phyloP scores from a whole-genome alignment of 192 early-diverging fungal species.

The Linnemannia hyalina region DNA sequence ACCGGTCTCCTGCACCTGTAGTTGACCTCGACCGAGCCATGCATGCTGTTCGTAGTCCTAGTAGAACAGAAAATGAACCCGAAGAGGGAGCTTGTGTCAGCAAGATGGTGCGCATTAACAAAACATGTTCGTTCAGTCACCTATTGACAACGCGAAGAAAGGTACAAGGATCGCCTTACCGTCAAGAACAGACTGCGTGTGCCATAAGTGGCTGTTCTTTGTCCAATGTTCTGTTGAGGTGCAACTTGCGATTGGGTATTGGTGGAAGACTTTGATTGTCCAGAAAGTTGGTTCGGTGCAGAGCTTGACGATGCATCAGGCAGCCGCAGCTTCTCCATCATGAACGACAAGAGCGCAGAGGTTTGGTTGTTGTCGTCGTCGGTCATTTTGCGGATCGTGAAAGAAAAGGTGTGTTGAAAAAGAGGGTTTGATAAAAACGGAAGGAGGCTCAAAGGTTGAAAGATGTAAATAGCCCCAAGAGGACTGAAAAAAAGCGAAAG shows the following conservation, averaged over 20 bases:
- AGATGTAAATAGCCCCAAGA: background rate
- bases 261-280: background rate
- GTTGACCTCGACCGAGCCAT: conserved; percentile 18
- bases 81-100: background rate
- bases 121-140: background rate
- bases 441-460: background rate
- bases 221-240: conserved; percentile 6
- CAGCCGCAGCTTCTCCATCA: conserved; percentile 23
- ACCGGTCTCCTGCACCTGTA: too few species aligned
- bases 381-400: background rate
- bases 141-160: background rate
- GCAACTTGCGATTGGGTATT: background rate
- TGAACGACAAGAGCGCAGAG: conserved; percentile 10
- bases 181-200: conserved; percentile 32
- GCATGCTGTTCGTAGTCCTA: conserved; percentile 34
- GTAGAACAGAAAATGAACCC: background rate
- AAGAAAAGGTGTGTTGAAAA: background rate
- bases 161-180: background rate
- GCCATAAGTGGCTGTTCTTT: background rate
- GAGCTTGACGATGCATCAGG: background rate
- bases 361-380: background rate
- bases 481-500: background rate
- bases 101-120: background rate
- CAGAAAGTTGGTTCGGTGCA: background rate
- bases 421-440: background rate